Conservation (phyloP, 1,284 basidiomycete species). For the Cystobasidiaceae sp. region DNA sequence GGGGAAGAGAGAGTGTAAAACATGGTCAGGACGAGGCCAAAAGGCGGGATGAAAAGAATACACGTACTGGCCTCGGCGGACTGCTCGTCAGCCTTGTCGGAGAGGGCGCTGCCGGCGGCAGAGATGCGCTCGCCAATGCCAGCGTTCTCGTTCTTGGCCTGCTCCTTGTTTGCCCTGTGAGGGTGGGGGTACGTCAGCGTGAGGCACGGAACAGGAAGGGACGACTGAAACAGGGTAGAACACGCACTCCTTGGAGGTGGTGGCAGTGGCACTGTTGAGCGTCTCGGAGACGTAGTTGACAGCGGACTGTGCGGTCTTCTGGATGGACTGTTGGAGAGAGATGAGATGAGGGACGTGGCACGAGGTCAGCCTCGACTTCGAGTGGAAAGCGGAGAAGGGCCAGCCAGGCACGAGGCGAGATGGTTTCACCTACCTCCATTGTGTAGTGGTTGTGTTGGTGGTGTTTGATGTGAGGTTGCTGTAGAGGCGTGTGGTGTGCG, state of each 20-base stretch:
- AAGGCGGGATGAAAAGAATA: not conserved
- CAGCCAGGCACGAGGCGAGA: not conserved
- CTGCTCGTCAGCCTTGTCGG: slow-evolving; percentile 29
- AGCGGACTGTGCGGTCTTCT: not conserved
- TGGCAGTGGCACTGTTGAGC: slow-evolving; percentile 28
- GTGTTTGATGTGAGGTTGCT: not conserved
- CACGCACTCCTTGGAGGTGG: slow-evolving; percentile 35
- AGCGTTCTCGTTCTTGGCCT: slow-evolving; percentile 38
- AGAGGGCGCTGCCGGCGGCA: slow-evolving; percentile 33
- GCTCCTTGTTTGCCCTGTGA: slow-evolving; percentile 39
- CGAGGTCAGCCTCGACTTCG: not conserved
- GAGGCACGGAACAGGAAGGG: not conserved
- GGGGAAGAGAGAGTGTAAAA: not conserved
- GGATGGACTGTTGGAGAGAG: not conserved
- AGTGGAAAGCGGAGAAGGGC: not conserved
- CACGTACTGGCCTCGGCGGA: not conserved
- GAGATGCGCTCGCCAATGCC: slow-evolving; percentile 33
- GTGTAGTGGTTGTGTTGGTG: not conserved
- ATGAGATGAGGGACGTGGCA: not conserved
- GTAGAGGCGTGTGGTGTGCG: not conserved
- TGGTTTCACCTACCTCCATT: not conserved
- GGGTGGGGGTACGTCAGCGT: not conserved
- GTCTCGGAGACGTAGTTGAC: slow-evolving; percentile 39
- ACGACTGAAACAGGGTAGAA: not conserved
- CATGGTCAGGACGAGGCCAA: not conserved